Evolutionary conservation across 78 protist species (phyloP).

Genomic region (Isochrysis galbana): DNA sequence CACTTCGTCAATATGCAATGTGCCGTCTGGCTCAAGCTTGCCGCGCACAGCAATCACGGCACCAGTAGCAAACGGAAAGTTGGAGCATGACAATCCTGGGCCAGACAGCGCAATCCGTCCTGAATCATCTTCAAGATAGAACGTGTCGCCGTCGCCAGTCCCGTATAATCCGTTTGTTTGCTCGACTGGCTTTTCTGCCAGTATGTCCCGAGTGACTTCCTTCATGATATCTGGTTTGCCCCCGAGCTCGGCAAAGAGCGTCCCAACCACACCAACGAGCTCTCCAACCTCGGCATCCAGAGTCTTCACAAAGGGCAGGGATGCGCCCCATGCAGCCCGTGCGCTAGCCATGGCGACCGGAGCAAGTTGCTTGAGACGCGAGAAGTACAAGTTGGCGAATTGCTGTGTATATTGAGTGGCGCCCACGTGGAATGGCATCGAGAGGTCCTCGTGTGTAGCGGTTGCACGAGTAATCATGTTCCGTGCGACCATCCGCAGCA

Average conservation of each 20-base stretch:
- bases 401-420: background rate
- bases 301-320: background rate
- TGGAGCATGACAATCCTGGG: background rate
- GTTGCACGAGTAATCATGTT: background rate
- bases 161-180: background rate
- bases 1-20: background rate
- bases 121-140: constrained; percentile 36
- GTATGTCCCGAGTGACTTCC: background rate
- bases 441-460: background rate
- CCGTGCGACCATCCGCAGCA: too few species aligned
- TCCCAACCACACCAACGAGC: constrained; percentile 24
- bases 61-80: background rate
- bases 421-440: background rate
- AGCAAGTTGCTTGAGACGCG: background rate
- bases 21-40: background rate
- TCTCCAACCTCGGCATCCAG: background rate
- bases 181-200: background rate
- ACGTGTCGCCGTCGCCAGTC: constrained; percentile 30
- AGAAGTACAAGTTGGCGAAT: constrained; percentile 37
- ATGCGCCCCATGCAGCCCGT: background rate
- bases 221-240: constrained; percentile 28
- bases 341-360: background rate
- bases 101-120: constrained; percentile 9
- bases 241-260: constrained; percentile 27
- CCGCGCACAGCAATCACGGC: constrained; percentile 17